Base-by-base conservation (phyloP, 2,329 filamentous ascomycete genomes). In the Graphiopsis chlorocephala region DNA sequence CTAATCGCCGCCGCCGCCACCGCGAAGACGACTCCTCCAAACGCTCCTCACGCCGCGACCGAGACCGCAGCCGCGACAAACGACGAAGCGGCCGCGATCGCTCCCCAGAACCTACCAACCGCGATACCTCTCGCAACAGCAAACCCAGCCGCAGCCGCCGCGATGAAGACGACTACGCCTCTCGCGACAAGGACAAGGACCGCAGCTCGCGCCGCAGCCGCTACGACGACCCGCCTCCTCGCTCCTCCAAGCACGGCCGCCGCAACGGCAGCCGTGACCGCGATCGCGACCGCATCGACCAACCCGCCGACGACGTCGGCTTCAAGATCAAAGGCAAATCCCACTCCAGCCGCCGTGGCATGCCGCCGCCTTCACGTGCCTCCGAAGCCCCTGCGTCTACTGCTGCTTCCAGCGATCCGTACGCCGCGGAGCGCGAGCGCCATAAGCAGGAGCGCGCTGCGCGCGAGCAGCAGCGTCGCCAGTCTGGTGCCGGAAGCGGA, bases 391-490 rank as follows among this genome's bases (percentile, higher is more conserved):
- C n/a, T 10, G 26, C 38, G 6, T 45, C 50, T 10, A 55, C 68
- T 4, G 57, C 71, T 10, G 57, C 68, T 5, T 45, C 62, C 14
- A 65, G 50, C 15, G 75, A 77, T 55, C 74, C 73, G 0, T 76
- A 77, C 50, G 74, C 73, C 5, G 72, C 68, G 35, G 74, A 77
- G 67, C 72, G 75, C 35, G 74, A 72, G 61, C 68, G 69, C 23
- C 70, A 69, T 45, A 71, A 75, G 64, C 65, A 70, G 55, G 70
- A 72, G 52, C 82, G 89, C 28, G 79, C 90, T 60, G 80, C 89
- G 14, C 89, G 88, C 71, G 89, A 92, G 76, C 86, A 87, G 45
- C 87, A 91, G 76, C 84, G 76, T 82, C 86, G 52, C 81, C 85
- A 50, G 74, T 87, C 61, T 75, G 80, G 2, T 78, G 82, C 61